Percentiles rank a stretch among this genome's conserved stretches.
Conservation (phyloP, 441 rosid species). For the Manihot esculenta region DNA sequence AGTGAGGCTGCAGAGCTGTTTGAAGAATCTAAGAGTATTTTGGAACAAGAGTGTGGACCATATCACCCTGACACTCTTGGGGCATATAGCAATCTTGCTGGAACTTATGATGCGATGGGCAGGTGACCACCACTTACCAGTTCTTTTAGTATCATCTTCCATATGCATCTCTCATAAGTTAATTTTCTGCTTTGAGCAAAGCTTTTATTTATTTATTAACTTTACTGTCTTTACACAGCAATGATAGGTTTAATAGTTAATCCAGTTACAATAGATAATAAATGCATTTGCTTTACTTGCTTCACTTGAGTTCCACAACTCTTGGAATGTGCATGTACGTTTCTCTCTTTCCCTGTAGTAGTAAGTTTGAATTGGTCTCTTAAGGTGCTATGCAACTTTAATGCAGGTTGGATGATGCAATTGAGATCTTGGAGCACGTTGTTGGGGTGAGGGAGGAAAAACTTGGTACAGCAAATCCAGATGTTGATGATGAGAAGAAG, state of each 20-base stretch:
- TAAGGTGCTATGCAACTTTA: conserved; percentile 13
- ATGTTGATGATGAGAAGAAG: conserved; percentile 85
- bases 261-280: not conserved
- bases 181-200: not conserved
- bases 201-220: conserved; percentile 3
- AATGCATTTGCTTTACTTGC: not conserved
- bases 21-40: conserved; percentile 76
- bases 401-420: conserved; percentile 84
- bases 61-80: conserved; percentile 88
- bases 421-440: conserved; percentile 64
- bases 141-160: conserved; percentile 14
- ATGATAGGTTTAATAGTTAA: not conserved
- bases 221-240: not conserved
- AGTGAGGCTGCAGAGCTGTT: conserved; percentile 80
- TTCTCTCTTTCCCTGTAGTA: not conserved
- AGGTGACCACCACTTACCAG: conserved; percentile 44
- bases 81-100: conserved; percentile 90
- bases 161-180: not conserved
- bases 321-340: not conserved
- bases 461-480: conserved; percentile 91
- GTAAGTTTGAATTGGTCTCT: not conserved
- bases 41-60: conserved; percentile 84
- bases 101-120: conserved; percentile 98
- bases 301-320: not conserved
- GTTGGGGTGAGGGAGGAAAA: conserved; percentile 80